Conservation (phyloP, 2,329 filamentous ascomycete genomes). For the Dothideomycetes sp. region DNA sequence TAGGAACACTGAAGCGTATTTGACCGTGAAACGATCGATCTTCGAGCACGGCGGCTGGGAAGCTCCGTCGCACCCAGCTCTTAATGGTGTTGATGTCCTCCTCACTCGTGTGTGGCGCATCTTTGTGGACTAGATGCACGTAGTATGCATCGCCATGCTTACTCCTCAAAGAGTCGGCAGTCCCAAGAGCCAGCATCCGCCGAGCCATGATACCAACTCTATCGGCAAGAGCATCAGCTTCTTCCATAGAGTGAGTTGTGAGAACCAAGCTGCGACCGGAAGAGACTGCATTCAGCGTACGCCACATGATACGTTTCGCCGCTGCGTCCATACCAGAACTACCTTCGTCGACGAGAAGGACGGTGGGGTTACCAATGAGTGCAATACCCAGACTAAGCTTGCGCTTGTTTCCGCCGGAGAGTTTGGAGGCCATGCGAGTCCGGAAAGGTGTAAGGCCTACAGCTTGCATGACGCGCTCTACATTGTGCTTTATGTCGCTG, state of each 20-base stretch:
- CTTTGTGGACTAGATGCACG: constrained; percentile 66
- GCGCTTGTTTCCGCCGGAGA: constrained; percentile 88
- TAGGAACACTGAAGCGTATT: constrained; percentile 68
- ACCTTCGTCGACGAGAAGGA: constrained; percentile 81
- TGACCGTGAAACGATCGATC: constrained; percentile 74
- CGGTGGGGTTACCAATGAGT: constrained; percentile 81
- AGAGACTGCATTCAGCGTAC: constrained; percentile 62
- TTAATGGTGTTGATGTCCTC: constrained; percentile 58
- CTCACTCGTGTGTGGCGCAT: constrained; percentile 60
- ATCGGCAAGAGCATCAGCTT: constrained; percentile 77
- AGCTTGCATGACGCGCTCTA: constrained; percentile 64
- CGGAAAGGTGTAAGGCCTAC: constrained; percentile 66
- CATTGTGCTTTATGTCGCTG: constrained; percentile 62
- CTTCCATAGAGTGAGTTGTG: constrained; percentile 92
- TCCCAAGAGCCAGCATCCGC: constrained; percentile 76
- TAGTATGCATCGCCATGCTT: constrained; percentile 71
- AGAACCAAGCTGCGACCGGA: constrained; percentile 73
- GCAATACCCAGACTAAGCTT: constrained; percentile 85
- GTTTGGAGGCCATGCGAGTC: constrained; percentile 62
- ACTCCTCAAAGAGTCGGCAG: constrained; percentile 57
- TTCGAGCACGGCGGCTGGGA: constrained; percentile 59
- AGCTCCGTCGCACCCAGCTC: constrained; percentile 50
- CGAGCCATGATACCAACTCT: constrained; percentile 77
- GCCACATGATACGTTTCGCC: constrained; percentile 89
- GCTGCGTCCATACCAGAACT: constrained; percentile 82